Evolutionary conservation across 2,329 filamentous ascomycete genomes (phyloP).

Genomic region (Talaromyces sp.): DNA sequence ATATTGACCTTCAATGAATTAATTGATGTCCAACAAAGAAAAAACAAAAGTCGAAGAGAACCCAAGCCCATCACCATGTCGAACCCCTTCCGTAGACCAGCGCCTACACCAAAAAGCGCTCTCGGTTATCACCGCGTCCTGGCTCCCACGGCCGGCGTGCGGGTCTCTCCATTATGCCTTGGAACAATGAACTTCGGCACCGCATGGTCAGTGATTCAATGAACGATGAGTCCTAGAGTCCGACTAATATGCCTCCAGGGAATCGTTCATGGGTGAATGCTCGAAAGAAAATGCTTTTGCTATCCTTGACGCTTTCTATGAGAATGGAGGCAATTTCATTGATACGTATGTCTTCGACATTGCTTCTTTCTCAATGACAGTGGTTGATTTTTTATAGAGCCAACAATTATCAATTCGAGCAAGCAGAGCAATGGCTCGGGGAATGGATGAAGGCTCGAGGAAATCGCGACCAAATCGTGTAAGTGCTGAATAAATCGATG

Average conservation of each 20-base stretch:
- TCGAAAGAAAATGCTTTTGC: conserved; percentile 59
- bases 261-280: conserved; percentile 60
- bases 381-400: conserved; percentile 29
- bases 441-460: conserved; percentile 65
- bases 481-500: neutral
- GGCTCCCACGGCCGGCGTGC: conserved; percentile 62
- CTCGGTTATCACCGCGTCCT: conserved; percentile 64
- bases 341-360: conserved; percentile 49
- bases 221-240: neutral
- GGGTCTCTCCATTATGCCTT: conserved; percentile 59
- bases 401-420: conserved; percentile 64
- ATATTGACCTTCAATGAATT: neutral
- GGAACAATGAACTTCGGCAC: conserved; percentile 39
- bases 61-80: neutral
- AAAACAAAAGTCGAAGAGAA: neutral
- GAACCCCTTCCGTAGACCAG: neutral
- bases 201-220: conserved; percentile 29
- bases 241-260: conserved; percentile 16
- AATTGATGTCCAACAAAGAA: neutral
- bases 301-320: conserved; percentile 64
- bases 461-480: conserved; percentile 64
- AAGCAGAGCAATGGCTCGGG: conserved; percentile 64
- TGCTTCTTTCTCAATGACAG: neutral
- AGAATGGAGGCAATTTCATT: conserved; percentile 69
- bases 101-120: conserved; percentile 47